Evolutionary conservation across 768 basidiomycete species (phyloP), one percentile per base, ranked within the genome.

Genomic region (Rubroboletus satanas): DNA sequence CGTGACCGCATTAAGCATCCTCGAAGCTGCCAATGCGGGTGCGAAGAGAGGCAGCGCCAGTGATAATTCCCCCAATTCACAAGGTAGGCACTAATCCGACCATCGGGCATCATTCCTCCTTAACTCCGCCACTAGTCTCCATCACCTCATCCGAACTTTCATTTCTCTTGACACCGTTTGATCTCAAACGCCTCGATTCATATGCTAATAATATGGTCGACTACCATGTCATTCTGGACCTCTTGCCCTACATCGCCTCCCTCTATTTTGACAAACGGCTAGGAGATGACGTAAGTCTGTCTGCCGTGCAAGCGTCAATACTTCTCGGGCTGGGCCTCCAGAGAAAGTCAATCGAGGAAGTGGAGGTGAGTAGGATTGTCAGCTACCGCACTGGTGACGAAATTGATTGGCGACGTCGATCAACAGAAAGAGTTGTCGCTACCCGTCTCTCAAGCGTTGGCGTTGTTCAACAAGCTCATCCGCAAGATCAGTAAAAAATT

Each of bases 121-220:
- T 11, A 57, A 18, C 12, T n/a, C 26, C 45, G 29, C 33, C 41
- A 17, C 28, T 5, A 67, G 70, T 12, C 15, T 4, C 26, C 26
- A 31, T 71, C 35, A 42, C 53, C 32, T 54, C 64, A 11, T 41
- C 72, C 2, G 88, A 89, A 55, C 74, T 88, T 15, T 74, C 82
- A 1, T 74, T 86, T 45, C 68, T 89, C 7, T 68, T 95, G 52
- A 87, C 92, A 0, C 93, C 97, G 0, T 98, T 96, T 69, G 97
- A 98, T 71, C 79, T 98, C 62, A 98, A 98, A 70, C 87, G 97
- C 1, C 80, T 99, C 14, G 90, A 95, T 62, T 90, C 96, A 6
- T 99, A 99, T 60, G 89, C 93, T 1, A 94, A 97, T 70, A 93
- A 93, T 67, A 87, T 89, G 83, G 79, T 98, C 39, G 97, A 98